Conservation (phyloP, 2,329 filamentous ascomycete genomes). For the Pyrenophora graminea region DNA sequence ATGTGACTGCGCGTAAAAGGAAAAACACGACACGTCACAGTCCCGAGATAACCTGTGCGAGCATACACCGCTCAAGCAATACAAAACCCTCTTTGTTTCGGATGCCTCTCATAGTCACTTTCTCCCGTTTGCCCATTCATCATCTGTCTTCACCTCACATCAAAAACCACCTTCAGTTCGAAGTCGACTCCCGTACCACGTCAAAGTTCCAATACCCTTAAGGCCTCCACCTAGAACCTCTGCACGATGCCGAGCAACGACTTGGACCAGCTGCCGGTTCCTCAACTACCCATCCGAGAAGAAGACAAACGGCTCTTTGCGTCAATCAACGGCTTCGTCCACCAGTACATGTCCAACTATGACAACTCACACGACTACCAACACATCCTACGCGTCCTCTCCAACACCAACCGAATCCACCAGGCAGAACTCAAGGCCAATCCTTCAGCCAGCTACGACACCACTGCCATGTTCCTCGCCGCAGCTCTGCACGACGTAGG, state of each 20-base stretch:
- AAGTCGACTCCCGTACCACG: too few relatives aligned
- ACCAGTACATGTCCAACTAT: conserved; percentile 46
- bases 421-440: conserved; percentile 51
- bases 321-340: conserved; percentile 38
- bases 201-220: not conserved
- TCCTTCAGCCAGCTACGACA: conserved; percentile 51
- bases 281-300: conserved; percentile 30
- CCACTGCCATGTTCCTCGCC: conserved; percentile 65
- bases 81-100: too few relatives aligned
- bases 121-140: too few relatives aligned
- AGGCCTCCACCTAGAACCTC: not conserved
- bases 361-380: conserved; percentile 88
- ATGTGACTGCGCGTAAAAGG: conserved; percentile 34
- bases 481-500: conserved; percentile 77
- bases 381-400: conserved; percentile 79
- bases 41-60: too few relatives aligned
- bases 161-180: too few relatives aligned
- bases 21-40: conserved; percentile 12
- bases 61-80: not conserved
- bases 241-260: conserved; percentile 18
- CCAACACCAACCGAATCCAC: conserved; percentile 71
- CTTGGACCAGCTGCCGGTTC: conserved; percentile 17
- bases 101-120: too few relatives aligned
- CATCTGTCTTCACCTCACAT: too few relatives aligned
- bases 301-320: conserved; percentile 30